Evolutionary conservation across 345 rosid species (phyloP), one percentile per base, ranked within the genome.

Genomic region (Aquilaria malaccensis): DNA sequence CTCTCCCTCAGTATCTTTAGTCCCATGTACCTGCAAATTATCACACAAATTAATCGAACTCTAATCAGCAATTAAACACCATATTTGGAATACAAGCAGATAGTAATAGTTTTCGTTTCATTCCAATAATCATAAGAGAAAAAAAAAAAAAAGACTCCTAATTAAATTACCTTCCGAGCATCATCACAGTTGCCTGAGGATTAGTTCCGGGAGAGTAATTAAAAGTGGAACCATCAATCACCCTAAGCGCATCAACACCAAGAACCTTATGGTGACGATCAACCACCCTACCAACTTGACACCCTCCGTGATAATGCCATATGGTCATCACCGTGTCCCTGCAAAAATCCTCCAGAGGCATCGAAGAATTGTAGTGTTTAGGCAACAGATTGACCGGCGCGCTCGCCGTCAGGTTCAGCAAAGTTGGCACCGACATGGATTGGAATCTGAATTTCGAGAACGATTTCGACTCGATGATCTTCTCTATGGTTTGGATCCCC

Each of bases 131-230:
- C 2, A 2, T 29, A 52, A 1, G 13, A 54, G n/a, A 54, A 11
- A 2, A 14, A n/a, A 13, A 30, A 12, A 13, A 12, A 29, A 6
- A 30, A 15, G 30, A 32, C n/a, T 59, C 6, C 41, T 7, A 2
- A n/a, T 33, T 41, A 47, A 30, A 0, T 50, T 70, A 92, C 97
- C 98, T 89, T 76, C 98, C 97, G 50, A 93, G 94, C 97, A 93
- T 93, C 98, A 93, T 89, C 66, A 89, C 83, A 13, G 98, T 93
- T 68, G 98, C 98, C 64, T 89, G 97, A 67, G 97, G 98, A 64
- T 89, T 93, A 41, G 98, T 93, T 53, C 97, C 96, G 3, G 98
- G 97, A 13, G 89, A 82, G 58, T 64, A 61, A 60, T 77, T 69
- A 68, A 89, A 81, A 2, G 96, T 93, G 14, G 98, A 93, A 14